Evolutionary conservation across 2,329 filamentous ascomycete species (phyloP).

Genomic region (Phaeosphaeriaceae sp.): DNA sequence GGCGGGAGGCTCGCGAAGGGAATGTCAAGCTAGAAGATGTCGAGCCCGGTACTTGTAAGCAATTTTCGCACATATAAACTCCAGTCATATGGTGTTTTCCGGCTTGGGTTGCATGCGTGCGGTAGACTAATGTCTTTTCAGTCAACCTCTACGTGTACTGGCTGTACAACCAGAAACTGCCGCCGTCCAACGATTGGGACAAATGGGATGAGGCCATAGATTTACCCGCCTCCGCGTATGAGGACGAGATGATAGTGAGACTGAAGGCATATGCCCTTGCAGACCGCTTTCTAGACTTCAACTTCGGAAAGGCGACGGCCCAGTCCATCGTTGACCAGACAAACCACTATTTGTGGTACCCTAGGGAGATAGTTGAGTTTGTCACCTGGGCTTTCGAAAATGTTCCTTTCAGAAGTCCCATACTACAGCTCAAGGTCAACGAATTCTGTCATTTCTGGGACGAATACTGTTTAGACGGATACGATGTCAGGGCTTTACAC

Average conservation of each 20-base stretch:
- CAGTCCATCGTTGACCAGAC: background rate
- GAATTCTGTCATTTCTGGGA: background rate
- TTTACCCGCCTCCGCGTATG: background rate
- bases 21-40: background rate
- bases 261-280: background rate
- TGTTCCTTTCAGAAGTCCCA: background rate
- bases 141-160: background rate
- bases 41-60: background rate
- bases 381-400: background rate
- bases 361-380: background rate
- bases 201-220: background rate
- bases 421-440: background rate
- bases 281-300: background rate
- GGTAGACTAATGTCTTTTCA: background rate
- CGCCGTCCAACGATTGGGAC: background rate
- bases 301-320: background rate
- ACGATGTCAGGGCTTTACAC: no score
- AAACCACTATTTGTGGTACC: background rate
- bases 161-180: background rate
- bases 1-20: background rate
- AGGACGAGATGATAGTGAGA: background rate
- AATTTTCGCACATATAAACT: no score
- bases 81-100: no score
- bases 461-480: background rate
- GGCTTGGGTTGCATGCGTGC: background rate